Conservation (phyloP, 2,329 filamentous ascomycete genomes). For the Trichophyton mentagrophytes region DNA sequence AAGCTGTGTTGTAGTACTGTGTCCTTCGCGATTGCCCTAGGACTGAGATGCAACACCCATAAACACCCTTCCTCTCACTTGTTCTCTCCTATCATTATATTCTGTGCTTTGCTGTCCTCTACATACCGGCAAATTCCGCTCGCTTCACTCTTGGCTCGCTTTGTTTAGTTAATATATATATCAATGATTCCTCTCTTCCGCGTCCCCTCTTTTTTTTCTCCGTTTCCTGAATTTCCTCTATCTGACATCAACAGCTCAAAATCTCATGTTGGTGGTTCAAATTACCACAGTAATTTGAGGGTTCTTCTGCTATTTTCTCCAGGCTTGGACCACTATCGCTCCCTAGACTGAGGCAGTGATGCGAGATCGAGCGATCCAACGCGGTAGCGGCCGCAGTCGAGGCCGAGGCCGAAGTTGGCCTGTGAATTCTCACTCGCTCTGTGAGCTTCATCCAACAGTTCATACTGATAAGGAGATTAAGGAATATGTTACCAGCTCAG, state of each 20-base stretch:
- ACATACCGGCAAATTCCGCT: neutral
- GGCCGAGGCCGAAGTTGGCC: neutral
- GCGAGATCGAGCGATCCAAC: conserved; percentile 4
- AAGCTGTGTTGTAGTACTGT: neutral
- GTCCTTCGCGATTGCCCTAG: neutral
- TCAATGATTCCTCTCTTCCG: no score
- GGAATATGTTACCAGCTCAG: conserved; percentile 18
- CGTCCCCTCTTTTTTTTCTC: neutral
- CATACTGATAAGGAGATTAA: conserved; percentile 21
- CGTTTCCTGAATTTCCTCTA: neutral
- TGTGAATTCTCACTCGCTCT: neutral
- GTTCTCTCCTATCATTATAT: neutral
- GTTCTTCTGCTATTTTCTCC: neutral
- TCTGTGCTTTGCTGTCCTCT: neutral
- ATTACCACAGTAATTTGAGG: neutral
- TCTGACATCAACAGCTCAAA: neutral
- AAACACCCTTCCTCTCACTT: neutral
- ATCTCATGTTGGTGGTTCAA: neutral
- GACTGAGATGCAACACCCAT: neutral
- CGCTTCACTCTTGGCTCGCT: neutral
- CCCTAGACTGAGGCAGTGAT: neutral
- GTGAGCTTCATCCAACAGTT: neutral
- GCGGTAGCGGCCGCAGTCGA: neutral
- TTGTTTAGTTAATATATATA: neutral
- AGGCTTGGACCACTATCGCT: neutral